Base-by-base conservation (phyloP, 306 rosid species). In the Vigna radiata region DNA sequence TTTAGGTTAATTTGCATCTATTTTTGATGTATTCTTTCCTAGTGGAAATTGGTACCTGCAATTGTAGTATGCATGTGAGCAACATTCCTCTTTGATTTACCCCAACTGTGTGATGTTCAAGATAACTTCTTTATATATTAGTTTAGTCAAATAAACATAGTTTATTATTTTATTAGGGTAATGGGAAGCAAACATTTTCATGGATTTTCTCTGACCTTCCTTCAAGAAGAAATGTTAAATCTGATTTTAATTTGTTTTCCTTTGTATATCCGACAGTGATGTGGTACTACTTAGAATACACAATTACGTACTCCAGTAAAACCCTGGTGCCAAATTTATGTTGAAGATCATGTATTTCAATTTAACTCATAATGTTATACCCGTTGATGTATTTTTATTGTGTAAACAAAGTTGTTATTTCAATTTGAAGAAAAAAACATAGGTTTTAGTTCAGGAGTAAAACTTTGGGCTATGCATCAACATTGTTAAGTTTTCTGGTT, bases 91-190 rank as follows among this genome's bases (percentile, higher is more conserved):
- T 72, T 64, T 75, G n/a, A 69, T 64, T 65, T 9, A 41, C 10
- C 13, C 44, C 41, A 46, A 39, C 12, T 7, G 72, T 61, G 15
- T 78, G 62, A 72, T 83, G 70, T 48, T 44, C 69, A 70, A 25
- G 52, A 63, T 46, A 53, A 65, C 68, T 44, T 44, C 67, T 53
- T 53, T 27, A 48, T 48, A 48, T 44, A 19, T 23, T 46, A 29
- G 18, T 76, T 75, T 52, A 21, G 68, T 63, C 18, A 62, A 76
- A 70, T 21, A 59, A 21, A 31, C 21, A 41, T 64, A 55, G 10
- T 72, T 5, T 44, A 55, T 65, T 56, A 56, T 10, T 39, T 53
- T 1, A 59, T 49, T 19, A 16, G 59, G 29, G 72, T 19, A 53
- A 63, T 53, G 29, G 66, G 49, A 17, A 77, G 58, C 44, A 19